phyloP scores from a whole-genome alignment of 352 stramenopile species.

The Globisporangium nodosum region DNA sequence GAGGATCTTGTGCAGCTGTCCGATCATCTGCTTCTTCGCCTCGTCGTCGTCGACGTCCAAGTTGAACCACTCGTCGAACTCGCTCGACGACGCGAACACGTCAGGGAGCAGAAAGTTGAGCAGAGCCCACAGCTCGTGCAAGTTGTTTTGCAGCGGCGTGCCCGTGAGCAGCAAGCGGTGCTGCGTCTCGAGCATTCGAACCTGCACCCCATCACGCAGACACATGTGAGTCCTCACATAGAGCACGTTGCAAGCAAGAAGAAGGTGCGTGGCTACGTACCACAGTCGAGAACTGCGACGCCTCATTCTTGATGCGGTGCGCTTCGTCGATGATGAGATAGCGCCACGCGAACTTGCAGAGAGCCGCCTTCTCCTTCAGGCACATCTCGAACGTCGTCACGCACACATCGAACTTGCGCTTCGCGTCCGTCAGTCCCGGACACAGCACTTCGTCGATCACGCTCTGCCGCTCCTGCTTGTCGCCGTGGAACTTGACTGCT shows the following conservation, averaged over 20 bases:
- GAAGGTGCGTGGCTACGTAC: conserved; percentile 17
- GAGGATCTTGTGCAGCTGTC: conserved; percentile 83
- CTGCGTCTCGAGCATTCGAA: conserved; percentile 77
- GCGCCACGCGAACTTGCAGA: conserved; percentile 89
- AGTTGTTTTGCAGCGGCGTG: conserved; percentile 93
- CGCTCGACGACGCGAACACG: conserved; percentile 86
- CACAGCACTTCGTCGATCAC: conserved; percentile 88
- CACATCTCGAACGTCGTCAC: conserved; percentile 98
- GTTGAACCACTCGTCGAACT: conserved; percentile 90
- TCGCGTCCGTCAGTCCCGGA: conserved; percentile 78
- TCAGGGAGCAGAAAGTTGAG: conserved; percentile 94
- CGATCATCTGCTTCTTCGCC: conserved; percentile 89
- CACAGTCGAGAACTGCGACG: conserved; percentile 84
- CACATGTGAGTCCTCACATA: background rate
- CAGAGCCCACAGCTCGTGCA: conserved; percentile 93
- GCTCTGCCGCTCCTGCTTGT: conserved; percentile 83
- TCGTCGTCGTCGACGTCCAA: conserved; percentile 84
- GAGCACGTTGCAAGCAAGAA: too few species aligned
- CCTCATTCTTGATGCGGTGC: conserved; percentile 87
- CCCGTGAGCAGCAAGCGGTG: conserved; percentile 91
- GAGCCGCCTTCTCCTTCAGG: conserved; percentile 82
- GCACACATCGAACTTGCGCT: conserved; percentile 95
- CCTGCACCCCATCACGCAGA: conserved; percentile 2
- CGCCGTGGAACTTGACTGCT: conserved; percentile 91
- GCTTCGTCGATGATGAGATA: conserved; percentile 87